Conservation (phyloP, 2,329 filamentous ascomycete species). For the Alternaria viburni region DNA sequence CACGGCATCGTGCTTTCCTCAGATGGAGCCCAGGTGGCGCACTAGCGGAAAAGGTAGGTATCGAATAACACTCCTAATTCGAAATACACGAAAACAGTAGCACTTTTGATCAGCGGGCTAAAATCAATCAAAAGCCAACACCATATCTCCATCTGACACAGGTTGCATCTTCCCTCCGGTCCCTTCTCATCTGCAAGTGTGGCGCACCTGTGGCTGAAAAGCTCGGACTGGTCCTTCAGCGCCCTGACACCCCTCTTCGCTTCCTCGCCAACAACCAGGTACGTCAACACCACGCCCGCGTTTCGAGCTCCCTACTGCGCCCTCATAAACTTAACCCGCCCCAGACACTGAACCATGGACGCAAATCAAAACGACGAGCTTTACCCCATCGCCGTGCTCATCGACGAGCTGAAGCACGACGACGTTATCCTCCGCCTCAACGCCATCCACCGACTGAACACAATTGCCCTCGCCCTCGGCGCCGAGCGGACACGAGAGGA, state of each 20-base stretch:
- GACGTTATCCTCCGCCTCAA: constrained; percentile 98
- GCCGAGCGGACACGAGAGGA: constrained; percentile 97
- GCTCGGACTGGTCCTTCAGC: constrained; percentile 17
- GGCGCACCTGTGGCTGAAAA: constrained; percentile 12
- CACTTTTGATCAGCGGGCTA: too few relatives aligned
- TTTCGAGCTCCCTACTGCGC: constrained; percentile 28
- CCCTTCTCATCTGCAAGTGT: background rate
- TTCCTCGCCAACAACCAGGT: constrained; percentile 41
- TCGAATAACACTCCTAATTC: background rate
- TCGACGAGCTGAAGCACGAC: constrained; percentile 99
- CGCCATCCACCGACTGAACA: constrained; percentile 96
- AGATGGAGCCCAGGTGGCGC: background rate
- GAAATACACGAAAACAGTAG: background rate
- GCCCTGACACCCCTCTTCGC: constrained; percentile 33
- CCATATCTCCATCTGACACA: background rate
- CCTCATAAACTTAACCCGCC: constrained; percentile 34
- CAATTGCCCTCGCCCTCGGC: constrained; percentile 94
- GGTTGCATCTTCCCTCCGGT: background rate
- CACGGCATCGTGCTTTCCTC: background rate
- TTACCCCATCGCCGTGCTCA: constrained; percentile 98
- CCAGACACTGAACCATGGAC: constrained; percentile 69
- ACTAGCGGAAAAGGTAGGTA: background rate
- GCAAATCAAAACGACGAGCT: constrained; percentile 96
- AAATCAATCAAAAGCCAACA: background rate
- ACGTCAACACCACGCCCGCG: constrained; percentile 43